These are phyloP conservation scores for Tolypocladium paradoxum DNA, from an alignment of 2,329 filamentous ascomycete genomes.

Conservation along the genomic window DNA sequence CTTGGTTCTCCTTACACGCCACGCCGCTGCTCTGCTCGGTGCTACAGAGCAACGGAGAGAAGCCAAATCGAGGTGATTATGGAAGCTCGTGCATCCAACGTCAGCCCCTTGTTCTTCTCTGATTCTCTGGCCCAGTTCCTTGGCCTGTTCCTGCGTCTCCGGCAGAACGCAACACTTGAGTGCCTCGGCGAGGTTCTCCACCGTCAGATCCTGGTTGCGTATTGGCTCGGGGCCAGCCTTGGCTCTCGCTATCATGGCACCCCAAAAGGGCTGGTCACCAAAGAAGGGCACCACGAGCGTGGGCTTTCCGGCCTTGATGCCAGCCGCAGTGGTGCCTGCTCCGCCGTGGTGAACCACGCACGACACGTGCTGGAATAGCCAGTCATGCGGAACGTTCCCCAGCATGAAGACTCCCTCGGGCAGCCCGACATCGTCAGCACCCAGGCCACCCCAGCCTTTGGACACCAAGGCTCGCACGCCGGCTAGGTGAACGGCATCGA, in stretches of 20 bases:
- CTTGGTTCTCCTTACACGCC: slow-evolving; percentile 60
- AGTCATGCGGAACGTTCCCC: slow-evolving; percentile 79
- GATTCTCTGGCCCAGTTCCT: slow-evolving; percentile 52
- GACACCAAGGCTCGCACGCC: slow-evolving; percentile 73
- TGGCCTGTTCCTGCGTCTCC: slow-evolving; percentile 44
- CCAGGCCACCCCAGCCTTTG: slow-evolving; percentile 81
- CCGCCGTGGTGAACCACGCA: slow-evolving; percentile 82
- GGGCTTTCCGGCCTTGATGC: slow-evolving; percentile 69
- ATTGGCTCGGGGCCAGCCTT: slow-evolving; percentile 63
- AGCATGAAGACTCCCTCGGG: slow-evolving; percentile 74
- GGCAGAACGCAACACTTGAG: slow-evolving; percentile 51
- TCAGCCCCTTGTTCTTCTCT: slow-evolving; percentile 54
- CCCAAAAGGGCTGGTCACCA: slow-evolving; percentile 78
- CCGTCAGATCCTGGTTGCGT: slow-evolving; percentile 56
- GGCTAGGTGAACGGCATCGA: slow-evolving; percentile 55
- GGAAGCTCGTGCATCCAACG: slow-evolving; percentile 56
- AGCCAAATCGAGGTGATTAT: slow-evolving; percentile 57
- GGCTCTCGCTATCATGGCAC: slow-evolving; percentile 60
- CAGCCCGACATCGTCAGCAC: slow-evolving; percentile 57
- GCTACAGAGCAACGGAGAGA: slow-evolving; percentile 59
- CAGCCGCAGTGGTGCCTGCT: slow-evolving; percentile 77
- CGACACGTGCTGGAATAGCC: slow-evolving; percentile 73
- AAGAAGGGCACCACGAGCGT: slow-evolving; percentile 83
- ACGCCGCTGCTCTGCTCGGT: slow-evolving; percentile 59
- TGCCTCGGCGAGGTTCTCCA: slow-evolving; percentile 53